Evolutionary conservation across 2,329 filamentous ascomycete species (phyloP).

Genomic region (Phaeosphaeriaceae sp.): DNA sequence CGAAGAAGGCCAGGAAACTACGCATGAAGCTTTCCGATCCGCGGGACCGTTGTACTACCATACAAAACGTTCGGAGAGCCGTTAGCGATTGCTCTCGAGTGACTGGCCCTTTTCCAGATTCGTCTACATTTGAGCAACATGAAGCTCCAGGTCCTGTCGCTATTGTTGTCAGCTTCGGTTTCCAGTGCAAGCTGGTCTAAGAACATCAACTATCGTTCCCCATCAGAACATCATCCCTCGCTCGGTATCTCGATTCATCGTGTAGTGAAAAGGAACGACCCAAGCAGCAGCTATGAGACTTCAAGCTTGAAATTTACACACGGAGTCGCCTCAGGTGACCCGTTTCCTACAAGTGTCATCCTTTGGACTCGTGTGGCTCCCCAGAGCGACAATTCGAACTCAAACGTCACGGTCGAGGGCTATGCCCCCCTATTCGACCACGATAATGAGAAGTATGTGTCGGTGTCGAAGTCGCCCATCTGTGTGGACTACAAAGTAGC

Average conservation of each 20-base stretch:
- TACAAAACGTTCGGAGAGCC: conserved; percentile 31
- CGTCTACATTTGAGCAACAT: conserved; percentile 20
- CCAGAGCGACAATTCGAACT: conserved; percentile 49
- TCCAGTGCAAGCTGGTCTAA: conserved; percentile 39
- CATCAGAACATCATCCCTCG: conserved; percentile 69
- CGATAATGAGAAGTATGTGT: conserved; percentile 61
- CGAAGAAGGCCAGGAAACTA: not conserved
- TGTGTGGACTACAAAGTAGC: conserved; percentile 73
- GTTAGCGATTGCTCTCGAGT: conserved; percentile 10
- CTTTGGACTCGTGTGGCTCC: conserved; percentile 48
- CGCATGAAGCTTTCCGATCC: not conserved
- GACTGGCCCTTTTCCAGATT: conserved; percentile 1
- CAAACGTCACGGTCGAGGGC: conserved; percentile 64
- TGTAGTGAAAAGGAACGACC: conserved; percentile 62
- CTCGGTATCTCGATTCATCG: conserved; percentile 71
- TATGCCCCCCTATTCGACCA: conserved; percentile 62
- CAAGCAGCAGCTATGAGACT: conserved; percentile 27
- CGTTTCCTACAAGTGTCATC: conserved; percentile 51
- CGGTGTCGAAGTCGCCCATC: conserved; percentile 66
- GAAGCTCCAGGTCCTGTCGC: conserved; percentile 36
- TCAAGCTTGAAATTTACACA: conserved; percentile 42
- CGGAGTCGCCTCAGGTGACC: conserved; percentile 59
- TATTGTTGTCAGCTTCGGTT: conserved; percentile 22
- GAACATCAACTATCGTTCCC: conserved; percentile 74
- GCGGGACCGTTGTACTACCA: not conserved